Conservation (phyloP, 2,329 filamentous ascomycete species). For the Alternaria longipes region DNA sequence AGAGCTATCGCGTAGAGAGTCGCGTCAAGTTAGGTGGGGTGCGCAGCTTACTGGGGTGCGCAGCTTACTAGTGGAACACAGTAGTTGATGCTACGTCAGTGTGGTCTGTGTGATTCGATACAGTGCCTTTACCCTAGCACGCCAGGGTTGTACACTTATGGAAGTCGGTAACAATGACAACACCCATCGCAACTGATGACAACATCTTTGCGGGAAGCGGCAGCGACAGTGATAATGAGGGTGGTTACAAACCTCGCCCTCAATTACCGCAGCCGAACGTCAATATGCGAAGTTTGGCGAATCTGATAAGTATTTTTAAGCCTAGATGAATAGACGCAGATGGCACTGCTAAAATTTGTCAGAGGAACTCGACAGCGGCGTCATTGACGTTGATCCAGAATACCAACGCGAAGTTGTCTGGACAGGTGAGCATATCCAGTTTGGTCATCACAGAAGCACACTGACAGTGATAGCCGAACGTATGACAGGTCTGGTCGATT, state of each 20-base stretch:
- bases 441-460: not conserved
- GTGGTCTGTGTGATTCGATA: constrained; percentile 1
- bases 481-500: constrained; percentile 48
- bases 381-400: constrained; percentile 55
- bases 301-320: constrained; percentile 38
- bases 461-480: constrained; percentile 34
- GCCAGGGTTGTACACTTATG: constrained; percentile 14
- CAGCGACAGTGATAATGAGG: constrained; percentile 9
- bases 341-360: constrained; percentile 5
- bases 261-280: constrained; percentile 30
- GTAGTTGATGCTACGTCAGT: not conserved
- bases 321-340: not conserved
- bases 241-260: constrained; percentile 36
- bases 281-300: constrained; percentile 29
- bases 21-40: no score
- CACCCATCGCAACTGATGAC: constrained; percentile 4
- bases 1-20: no score
- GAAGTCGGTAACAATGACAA: constrained; percentile 1
- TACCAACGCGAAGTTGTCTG: constrained; percentile 61
- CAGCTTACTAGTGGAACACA: no score
- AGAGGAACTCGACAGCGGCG: constrained; percentile 34
- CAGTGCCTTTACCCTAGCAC: not conserved
- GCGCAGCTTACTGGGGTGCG: no score
- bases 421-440: constrained; percentile 33
- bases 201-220: not conserved